Percentiles rank a stretch among this genome's conserved stretches.
Evolutionary conservation across 495 filamentous ascomycete species (phyloP).

Genomic region (Aspergillus sclerotioniger): DNA sequence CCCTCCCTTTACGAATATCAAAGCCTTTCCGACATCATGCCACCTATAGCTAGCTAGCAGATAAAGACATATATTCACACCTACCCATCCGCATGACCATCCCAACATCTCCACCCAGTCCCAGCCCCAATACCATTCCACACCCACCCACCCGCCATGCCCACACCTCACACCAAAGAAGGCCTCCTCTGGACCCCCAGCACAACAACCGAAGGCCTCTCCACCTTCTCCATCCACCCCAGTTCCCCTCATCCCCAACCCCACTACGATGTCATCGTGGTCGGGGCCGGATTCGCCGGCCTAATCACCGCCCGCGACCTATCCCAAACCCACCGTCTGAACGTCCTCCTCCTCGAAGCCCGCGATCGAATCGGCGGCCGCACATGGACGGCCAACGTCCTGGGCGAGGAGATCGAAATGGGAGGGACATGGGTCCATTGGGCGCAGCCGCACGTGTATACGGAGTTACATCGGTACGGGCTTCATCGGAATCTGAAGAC

Average conservation of each 20-base stretch:
- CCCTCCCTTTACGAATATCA: too few species aligned
- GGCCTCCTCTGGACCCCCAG: constrained; percentile 14
- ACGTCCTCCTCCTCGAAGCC: constrained; percentile 32
- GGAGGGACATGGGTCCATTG: constrained; percentile 34
- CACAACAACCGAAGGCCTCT: constrained; percentile 2
- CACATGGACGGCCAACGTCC: constrained; percentile 24
- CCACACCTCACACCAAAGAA: constrained; percentile 15
- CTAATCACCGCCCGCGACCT: constrained; percentile 29
- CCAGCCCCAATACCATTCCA: too few species aligned
- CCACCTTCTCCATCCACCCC: neutral
- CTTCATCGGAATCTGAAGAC: constrained; percentile 18
- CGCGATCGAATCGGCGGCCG: constrained; percentile 35
- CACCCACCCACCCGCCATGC: constrained; percentile 10
- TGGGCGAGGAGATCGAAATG: constrained; percentile 29
- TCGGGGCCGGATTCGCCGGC: constrained; percentile 29
- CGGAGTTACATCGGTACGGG: constrained; percentile 24
- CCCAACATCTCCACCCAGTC: too few species aligned
- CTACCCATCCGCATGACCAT: too few species aligned
- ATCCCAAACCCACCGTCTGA: constrained; percentile 10
- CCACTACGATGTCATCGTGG: constrained; percentile 25
- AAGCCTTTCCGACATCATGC: too few species aligned
- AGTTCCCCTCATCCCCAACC: neutral
- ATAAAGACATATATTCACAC: too few species aligned
- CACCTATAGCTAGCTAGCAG: too few species aligned
- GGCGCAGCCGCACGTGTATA: constrained; percentile 24